Percentiles rank a stretch among this genome's conserved stretches.
Conservation (phyloP, 352 stramenopile genomes). For the Globisporangium polare region DNA sequence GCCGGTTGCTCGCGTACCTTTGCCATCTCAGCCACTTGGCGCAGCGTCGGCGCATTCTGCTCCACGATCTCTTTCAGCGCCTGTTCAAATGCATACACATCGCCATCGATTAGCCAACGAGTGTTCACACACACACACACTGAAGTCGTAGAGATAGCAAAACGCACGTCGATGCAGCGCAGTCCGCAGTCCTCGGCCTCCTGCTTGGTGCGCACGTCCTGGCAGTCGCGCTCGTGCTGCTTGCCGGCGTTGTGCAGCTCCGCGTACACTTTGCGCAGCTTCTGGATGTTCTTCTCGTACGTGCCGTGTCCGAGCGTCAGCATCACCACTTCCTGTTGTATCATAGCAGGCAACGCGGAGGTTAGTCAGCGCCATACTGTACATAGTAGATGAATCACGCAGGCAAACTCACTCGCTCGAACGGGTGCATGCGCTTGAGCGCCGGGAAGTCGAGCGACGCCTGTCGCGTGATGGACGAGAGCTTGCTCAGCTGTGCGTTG, state of each 20-base stretch:
- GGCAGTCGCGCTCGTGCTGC: slow-evolving; percentile 58
- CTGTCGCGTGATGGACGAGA: slow-evolving; percentile 70
- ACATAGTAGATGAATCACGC: neutral
- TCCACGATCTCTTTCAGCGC: slow-evolving; percentile 48
- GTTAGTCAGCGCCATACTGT: neutral
- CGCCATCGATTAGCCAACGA: too few relatives aligned
- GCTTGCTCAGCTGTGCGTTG: slow-evolving; percentile 70
- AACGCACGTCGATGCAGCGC: slow-evolving; percentile 67
- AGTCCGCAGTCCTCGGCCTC: slow-evolving; percentile 71
- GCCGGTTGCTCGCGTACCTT: slow-evolving; percentile 26
- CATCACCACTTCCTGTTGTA: slow-evolving; percentile 65
- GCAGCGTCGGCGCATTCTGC: slow-evolving; percentile 32
- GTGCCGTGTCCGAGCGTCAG: slow-evolving; percentile 67
- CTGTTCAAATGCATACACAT: slow-evolving; percentile 16
- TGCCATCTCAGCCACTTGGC: slow-evolving; percentile 51
- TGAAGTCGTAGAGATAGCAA: too few relatives aligned
- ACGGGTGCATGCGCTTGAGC: slow-evolving; percentile 72
- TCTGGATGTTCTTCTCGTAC: slow-evolving; percentile 76
- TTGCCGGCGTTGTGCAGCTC: slow-evolving; percentile 75
- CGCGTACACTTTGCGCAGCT: slow-evolving; percentile 74
- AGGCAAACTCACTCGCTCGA: slow-evolving; percentile 54
- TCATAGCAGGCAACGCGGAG: neutral
- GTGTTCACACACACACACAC: too few relatives aligned
- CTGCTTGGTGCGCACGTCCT: slow-evolving; percentile 72
- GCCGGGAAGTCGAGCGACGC: slow-evolving; percentile 72